Conservation (phyloP, 805 yeast genomes). For the Candida jianshihensis region DNA sequence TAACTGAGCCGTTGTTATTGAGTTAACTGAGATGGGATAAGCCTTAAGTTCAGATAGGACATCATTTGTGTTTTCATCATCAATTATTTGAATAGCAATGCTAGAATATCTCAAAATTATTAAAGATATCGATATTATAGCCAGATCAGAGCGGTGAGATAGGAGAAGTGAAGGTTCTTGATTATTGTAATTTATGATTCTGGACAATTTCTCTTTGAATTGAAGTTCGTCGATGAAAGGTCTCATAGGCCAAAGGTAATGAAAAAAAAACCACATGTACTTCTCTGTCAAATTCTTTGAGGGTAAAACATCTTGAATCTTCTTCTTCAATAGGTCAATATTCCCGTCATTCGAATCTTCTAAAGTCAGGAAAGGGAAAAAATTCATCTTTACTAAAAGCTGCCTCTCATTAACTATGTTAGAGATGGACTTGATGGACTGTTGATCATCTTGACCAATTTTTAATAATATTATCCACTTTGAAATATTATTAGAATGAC, state of each 20-base stretch:
- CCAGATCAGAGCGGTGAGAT: conserved; percentile 32
- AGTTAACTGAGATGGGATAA: conserved; percentile 32
- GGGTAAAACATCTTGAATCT: conserved; percentile 30
- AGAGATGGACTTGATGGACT: neutral
- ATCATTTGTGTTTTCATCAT: conserved; percentile 11
- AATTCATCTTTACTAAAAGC: neutral
- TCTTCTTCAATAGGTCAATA: conserved; percentile 24
- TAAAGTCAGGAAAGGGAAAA: conserved; percentile 8
- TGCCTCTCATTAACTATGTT: neutral
- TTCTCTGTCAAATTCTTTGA: conserved; percentile 30
- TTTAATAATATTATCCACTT: neutral
- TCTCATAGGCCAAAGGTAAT: conserved; percentile 35
- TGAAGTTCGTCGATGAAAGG: conserved; percentile 37
- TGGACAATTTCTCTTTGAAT: conserved; percentile 22
- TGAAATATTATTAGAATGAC: neutral
- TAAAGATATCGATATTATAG: conserved; percentile 32
- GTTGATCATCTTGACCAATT: neutral
- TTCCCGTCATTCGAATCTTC: conserved; percentile 11
- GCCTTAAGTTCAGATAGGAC: conserved; percentile 18
- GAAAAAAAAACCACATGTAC: conserved; percentile 34
- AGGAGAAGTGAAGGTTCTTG: conserved; percentile 26
- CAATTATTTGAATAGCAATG: conserved; percentile 24
- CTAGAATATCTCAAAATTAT: conserved; percentile 34
- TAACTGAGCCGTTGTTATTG: conserved; percentile 30
- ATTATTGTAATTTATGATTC: conserved; percentile 31